Evolutionary conservation across 2,329 filamentous ascomycete genomes (phyloP).

Genomic region (Colletotrichum aenigma): DNA sequence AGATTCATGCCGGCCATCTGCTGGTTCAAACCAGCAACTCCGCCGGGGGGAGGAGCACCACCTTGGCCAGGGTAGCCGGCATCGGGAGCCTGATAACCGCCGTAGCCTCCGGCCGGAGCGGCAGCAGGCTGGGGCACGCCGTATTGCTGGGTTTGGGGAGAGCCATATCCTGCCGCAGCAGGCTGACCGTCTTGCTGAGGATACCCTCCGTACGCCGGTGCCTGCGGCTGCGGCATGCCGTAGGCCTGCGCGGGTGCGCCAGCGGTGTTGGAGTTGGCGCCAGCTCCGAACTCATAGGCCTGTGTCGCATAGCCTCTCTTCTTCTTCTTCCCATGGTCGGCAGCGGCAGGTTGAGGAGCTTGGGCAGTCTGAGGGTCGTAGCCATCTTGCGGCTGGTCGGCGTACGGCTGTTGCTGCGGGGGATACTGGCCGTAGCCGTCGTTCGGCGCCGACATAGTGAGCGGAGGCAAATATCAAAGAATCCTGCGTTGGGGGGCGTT

Average conservation of each 20-base stretch:
- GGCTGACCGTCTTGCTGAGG: conserved; percentile 52
- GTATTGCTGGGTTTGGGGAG: conserved; percentile 42
- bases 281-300: conserved; percentile 89
- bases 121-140: conserved; percentile 44
- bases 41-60: conserved; percentile 44
- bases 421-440: conserved; percentile 60
- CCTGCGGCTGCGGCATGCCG: conserved; percentile 48
- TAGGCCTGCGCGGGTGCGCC: conserved; percentile 50
- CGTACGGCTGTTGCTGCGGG: conserved; percentile 45
- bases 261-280: conserved; percentile 71
- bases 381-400: conserved; percentile 37
- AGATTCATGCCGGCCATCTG: conserved; percentile 88
- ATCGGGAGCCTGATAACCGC: conserved; percentile 71
- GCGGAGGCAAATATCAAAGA: not conserved
- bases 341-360: conserved; percentile 32
- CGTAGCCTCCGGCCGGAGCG: conserved; percentile 49
- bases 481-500: not conserved
- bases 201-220: conserved; percentile 64
- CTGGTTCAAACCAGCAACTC: conserved; percentile 76
- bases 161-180: conserved; percentile 44
- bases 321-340: conserved; percentile 73
- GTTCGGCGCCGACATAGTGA: conserved; percentile 60
- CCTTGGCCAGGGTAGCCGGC: conserved; percentile 66
- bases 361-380: conserved; percentile 41
- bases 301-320: conserved; percentile 94